phyloP scores from a whole-genome alignment of 495 filamentous ascomycete species.

The Melanomma pulvis-pyrius region DNA sequence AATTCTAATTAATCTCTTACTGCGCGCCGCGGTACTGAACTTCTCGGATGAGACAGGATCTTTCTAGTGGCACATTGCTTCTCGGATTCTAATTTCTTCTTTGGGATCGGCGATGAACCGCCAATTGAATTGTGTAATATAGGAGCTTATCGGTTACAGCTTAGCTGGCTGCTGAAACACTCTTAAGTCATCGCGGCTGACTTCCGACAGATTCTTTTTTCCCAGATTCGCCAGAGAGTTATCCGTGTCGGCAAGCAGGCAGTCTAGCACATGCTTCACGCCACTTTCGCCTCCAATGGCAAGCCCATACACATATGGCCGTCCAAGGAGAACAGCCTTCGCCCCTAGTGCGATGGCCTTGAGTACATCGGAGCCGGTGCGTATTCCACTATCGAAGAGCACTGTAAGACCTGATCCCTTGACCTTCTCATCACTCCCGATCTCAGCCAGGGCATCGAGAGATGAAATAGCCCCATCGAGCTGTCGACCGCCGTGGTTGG shows the following conservation, averaged over 20 bases:
- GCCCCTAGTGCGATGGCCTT: conserved; percentile 46
- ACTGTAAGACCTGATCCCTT: conserved; percentile 36
- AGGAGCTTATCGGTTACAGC: conserved; percentile 10
- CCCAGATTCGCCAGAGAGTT: conserved; percentile 37
- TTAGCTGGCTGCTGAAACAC: conserved; percentile 33
- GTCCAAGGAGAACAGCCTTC: conserved; percentile 39
- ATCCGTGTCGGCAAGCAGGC: conserved; percentile 52
- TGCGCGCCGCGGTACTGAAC: neutral
- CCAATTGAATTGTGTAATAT: neutral
- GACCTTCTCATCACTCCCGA: conserved; percentile 40
- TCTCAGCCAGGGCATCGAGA: conserved; percentile 43
- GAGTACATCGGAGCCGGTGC: conserved; percentile 41
- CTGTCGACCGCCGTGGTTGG: conserved; percentile 55
- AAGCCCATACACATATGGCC: conserved; percentile 43
- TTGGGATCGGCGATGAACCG: neutral
- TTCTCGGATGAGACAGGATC: neutral
- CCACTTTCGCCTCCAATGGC: conserved; percentile 57
- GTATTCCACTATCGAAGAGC: conserved; percentile 43
- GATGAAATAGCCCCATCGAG: conserved; percentile 41
- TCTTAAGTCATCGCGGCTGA: conserved; percentile 33
- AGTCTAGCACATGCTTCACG: conserved; percentile 59
- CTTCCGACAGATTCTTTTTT: conserved; percentile 32
- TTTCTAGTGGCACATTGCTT: neutral
- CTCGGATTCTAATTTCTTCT: neutral
- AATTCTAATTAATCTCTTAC: neutral